Evolutionary conservation across 208 protist species (phyloP).

Genomic region (Phytomonas francai): DNA sequence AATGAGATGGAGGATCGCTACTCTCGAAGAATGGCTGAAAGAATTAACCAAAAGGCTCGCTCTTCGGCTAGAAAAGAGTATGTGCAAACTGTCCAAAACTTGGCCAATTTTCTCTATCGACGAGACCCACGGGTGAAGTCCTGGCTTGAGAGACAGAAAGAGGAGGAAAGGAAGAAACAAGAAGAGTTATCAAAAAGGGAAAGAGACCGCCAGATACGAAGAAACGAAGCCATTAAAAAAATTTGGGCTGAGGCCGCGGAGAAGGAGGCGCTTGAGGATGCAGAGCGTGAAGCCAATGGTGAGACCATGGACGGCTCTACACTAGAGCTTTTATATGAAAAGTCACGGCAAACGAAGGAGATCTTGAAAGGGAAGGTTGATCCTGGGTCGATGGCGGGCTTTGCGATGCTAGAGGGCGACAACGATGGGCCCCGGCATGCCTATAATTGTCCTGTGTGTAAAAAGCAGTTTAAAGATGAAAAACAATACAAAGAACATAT

Average conservation of each 20-base stretch:
- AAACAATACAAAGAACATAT: constrained; percentile 85
- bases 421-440: constrained; percentile 11
- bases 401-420: constrained; percentile 59
- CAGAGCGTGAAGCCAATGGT: constrained; percentile 52
- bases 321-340: constrained; percentile 82
- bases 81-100: constrained; percentile 63
- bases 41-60: constrained; percentile 83
- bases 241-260: constrained; percentile 79
- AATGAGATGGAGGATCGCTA: constrained; percentile 86
- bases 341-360: constrained; percentile 60
- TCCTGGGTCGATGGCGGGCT: constrained; percentile 36
- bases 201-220: constrained; percentile 36
- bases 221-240: constrained; percentile 69
- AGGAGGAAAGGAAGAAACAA: constrained; percentile 48
- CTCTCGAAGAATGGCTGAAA: constrained; percentile 70
- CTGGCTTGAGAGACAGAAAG: constrained; percentile 43
- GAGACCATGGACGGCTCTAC: constrained; percentile 68
- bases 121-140: constrained; percentile 79
- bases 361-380: constrained; percentile 38
- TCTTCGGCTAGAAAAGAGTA: constrained; percentile 79
- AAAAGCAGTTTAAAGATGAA: constrained; percentile 79
- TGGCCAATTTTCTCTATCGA: constrained; percentile 76
- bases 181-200: constrained; percentile 50
- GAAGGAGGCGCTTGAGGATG: constrained; percentile 67
- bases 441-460: constrained; percentile 80